A percentile compares a stretch with the other conserved stretches of the same genome.
Conservation (phyloP, 306 rosid species). For the Albizia julibrissin region DNA sequence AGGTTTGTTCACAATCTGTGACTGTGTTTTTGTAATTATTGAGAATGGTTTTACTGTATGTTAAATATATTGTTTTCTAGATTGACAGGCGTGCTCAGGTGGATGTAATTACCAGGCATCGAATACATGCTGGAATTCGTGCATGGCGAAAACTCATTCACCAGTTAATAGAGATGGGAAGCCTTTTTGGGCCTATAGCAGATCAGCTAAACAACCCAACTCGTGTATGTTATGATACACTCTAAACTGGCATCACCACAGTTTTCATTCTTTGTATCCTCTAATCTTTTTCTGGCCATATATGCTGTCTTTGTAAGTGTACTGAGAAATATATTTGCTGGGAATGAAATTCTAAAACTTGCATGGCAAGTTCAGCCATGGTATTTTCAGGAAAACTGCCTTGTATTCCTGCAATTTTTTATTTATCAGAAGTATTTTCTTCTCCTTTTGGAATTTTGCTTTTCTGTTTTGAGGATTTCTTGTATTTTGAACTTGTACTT, state of each 20-base stretch:
- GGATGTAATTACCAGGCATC: conserved; percentile 62
- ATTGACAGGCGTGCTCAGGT: conserved; percentile 88
- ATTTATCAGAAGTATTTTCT: neutral
- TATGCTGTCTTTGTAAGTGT: conserved; percentile 14
- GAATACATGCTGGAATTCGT: conserved; percentile 63
- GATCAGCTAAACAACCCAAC: conserved; percentile 68
- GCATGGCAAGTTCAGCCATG: neutral
- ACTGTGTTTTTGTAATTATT: conserved; percentile 26
- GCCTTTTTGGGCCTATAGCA: conserved; percentile 85
- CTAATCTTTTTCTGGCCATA: conserved; percentile 29
- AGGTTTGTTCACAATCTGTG: conserved; percentile 57
- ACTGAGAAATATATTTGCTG: neutral
- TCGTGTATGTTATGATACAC: conserved; percentile 65
- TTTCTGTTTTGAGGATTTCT: conserved; percentile 12
- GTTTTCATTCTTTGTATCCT: conserved; percentile 32
- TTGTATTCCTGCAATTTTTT: conserved; percentile 5
- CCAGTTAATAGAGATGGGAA: conserved; percentile 80
- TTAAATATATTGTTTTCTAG: conserved; percentile 52
- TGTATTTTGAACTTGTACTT: neutral
- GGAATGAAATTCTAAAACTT: neutral
- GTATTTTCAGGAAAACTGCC: neutral
- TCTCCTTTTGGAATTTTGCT: neutral
- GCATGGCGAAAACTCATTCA: conserved; percentile 93
- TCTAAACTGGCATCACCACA: conserved; percentile 16
- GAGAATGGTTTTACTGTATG: conserved; percentile 32